These are phyloP conservation scores for Volvox reticuliferus DNA, from an alignment of 139 green algal species.

Conservation along the genomic window DNA sequence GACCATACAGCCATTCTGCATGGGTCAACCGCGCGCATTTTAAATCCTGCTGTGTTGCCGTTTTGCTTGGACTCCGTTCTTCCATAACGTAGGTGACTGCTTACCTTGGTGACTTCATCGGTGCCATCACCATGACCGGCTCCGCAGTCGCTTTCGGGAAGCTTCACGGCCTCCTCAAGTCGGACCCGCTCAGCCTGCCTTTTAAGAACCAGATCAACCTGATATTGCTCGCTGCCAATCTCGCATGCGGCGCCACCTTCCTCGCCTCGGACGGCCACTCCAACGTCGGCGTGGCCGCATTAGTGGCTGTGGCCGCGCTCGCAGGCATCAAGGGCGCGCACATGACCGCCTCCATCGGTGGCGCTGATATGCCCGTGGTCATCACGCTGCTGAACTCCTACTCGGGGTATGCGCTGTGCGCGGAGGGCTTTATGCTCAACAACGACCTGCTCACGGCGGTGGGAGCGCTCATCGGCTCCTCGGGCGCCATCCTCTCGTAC, in stretches of 20 bases:
- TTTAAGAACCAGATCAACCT: slow-evolving; percentile 63
- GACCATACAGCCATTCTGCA: no score
- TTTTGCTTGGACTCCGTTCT: no score
- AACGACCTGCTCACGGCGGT: slow-evolving; percentile 85
- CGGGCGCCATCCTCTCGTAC: slow-evolving; percentile 90
- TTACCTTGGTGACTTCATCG: slow-evolving; percentile 87
- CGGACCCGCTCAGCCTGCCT: slow-evolving; percentile 78
- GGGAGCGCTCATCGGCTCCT: slow-evolving; percentile 90
- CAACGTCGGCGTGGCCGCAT: slow-evolving; percentile 51
- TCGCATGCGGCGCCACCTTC: slow-evolving; percentile 64
- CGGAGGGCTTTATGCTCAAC: slow-evolving; percentile 92
- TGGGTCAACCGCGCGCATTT: no score
- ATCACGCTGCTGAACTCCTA: slow-evolving; percentile 91
- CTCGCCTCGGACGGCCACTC: slow-evolving; percentile 31
- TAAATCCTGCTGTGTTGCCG: no score
- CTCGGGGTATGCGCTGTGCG: slow-evolving; percentile 89
- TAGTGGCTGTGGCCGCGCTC: slow-evolving; percentile 72
- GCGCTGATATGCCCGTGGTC: slow-evolving; percentile 93
- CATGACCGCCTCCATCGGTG: slow-evolving; percentile 90
- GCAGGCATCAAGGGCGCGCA: slow-evolving; percentile 84
- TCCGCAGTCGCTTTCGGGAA: slow-evolving; percentile 90
- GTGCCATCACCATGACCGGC: slow-evolving; percentile 90
- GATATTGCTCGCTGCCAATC: slow-evolving; percentile 55
- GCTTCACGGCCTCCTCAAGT: slow-evolving; percentile 85
- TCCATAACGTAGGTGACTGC: slow-evolving; percentile 58